Evolutionary conservation across 2,329 filamentous ascomycete species (phyloP), one percentile per base, ranked within the genome.

Genomic region (Neopestalotiopsis sp.): DNA sequence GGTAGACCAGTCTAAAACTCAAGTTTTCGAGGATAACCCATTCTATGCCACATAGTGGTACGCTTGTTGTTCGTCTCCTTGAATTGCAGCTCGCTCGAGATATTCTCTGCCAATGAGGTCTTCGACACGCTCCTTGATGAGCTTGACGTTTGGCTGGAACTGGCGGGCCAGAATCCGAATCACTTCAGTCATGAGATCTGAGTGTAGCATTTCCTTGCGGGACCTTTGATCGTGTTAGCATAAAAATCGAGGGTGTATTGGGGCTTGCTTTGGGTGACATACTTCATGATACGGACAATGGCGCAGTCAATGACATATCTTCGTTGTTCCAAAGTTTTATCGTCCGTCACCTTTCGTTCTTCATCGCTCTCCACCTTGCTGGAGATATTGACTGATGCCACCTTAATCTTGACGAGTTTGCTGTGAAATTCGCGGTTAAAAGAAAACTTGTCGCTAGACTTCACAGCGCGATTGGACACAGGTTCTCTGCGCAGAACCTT

Each of bases 251-350:
- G 32, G 59, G 62, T 14, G 17, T 28, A 12, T 30, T 57, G 34
- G 4, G 24, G 66, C 61, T 42, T 45, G 42, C 45, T 58, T 42
- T 7, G 24, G 14, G 12, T 24, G 12, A 64, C 90, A 61, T 87
- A 94, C 92, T 95, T 95, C 92, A 95, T 95, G 75, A 94, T 94
- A 65, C 93, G 86, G 69, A 95, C 92, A 72, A 95, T 85, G 4
- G 92, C 91, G 7, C 92, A 92, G 75, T 95, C 92, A 30, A 94
- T 89, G 56, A 92, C 88, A 76, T 92, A 90, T 59, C 86, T 87
- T 71, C 93, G 85, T 28, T 88, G 90, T 77, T 93, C 90, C 73
- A 93, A 89, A 72, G 92, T 94, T 84, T 92, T 92, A 74, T 91
- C 88, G 78, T 94, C 91, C 0, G 93, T 95, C 65, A 89, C 89